A percentile compares a stretch with the other conserved stretches of the same genome.
Evolutionary conservation across 83 land plant genomes (phyloP).

Genomic region (Diphasiastrum complanatum): DNA sequence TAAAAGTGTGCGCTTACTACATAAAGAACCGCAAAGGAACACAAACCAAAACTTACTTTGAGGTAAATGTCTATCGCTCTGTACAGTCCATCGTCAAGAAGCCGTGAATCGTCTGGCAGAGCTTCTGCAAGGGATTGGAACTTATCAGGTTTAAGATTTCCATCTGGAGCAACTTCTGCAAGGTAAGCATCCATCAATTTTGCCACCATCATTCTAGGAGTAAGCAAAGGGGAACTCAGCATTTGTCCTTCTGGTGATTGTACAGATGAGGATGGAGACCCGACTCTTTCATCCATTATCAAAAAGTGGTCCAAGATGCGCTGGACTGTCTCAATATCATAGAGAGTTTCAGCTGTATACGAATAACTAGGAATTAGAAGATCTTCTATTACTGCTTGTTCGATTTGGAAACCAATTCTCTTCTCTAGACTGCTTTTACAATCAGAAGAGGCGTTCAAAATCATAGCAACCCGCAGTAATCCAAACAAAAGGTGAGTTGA

Average conservation of each 20-base stretch:
- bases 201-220: slow-evolving; percentile 39
- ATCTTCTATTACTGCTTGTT: slow-evolving; percentile 60
- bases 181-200: slow-evolving; percentile 59
- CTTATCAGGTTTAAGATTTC: slow-evolving; percentile 50
- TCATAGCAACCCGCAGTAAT: slow-evolving; percentile 54
- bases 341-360: slow-evolving; percentile 50
- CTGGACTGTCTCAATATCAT: slow-evolving; percentile 64
- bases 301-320: slow-evolving; percentile 54
- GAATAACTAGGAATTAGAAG: slow-evolving; percentile 63
- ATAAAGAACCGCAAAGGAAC: no score
- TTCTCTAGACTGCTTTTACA: slow-evolving; percentile 62
- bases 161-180: slow-evolving; percentile 75
- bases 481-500: slow-evolving; percentile 52
- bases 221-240: slow-evolving; percentile 40
- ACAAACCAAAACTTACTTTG: no score
- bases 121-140: slow-evolving; percentile 50
- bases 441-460: slow-evolving; percentile 37
- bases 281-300: slow-evolving; percentile 15
- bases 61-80: slow-evolving; percentile 70
- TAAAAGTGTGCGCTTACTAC: no score
- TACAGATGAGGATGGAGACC: not conserved
- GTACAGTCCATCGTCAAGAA: slow-evolving; percentile 69
- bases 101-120: slow-evolving; percentile 54
- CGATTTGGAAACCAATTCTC: slow-evolving; percentile 67
- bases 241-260: slow-evolving; percentile 18